Base-by-base conservation (phyloP, 495 filamentous ascomycete genomes). In the Neurospora intermedia region DNA sequence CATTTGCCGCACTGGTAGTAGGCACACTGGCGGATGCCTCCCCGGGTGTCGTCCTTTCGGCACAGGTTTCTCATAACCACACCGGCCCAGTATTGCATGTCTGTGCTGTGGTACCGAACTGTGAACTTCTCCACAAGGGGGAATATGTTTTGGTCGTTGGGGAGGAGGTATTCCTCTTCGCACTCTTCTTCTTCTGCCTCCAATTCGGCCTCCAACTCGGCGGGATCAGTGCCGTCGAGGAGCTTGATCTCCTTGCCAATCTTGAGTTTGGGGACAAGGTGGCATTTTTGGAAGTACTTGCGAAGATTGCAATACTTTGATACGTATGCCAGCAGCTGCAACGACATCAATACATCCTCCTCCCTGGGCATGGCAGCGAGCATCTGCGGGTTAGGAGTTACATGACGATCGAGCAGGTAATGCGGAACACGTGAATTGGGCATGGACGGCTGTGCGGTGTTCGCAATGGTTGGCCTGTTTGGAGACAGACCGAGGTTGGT, bases 41-140 rank as follows among this genome's bases (percentile, higher is more conserved):
- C 96, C 70, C 91, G 87, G 8, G 90, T 92, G 77, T 99, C 96
- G 80, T 99, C 96, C 83, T 99, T 99, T 73, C 96, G 92, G 86
- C 96, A 99, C 43, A 99, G 90, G 80, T 99, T 99, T 71, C 96
- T 87, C 96, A 99, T 98, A 71, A 99, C 96, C 27, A 99, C 95
- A 70, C 94, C 95, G 10, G 96, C 96, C 96, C 96, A 99, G 84
- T 98, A 98, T 80, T 97, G 94, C 96, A 99, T 98, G 80, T 98
- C 95, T 71, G 91, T 91, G 69, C 92, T 93, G 81, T 97, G 93
- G 78, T 97, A 93, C 72, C 95, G 89, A 48, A 97, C 93, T 15
- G 96, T 99, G 81, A 97, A 98, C 81, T 97, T 97, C 83, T 99
- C 96, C 62, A 99, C 95, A 71, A 99, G 85, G 38, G 96, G 96